Base-by-base conservation (phyloP, 495 filamentous ascomycete genomes). In the Neurospora hispaniola region DNA sequence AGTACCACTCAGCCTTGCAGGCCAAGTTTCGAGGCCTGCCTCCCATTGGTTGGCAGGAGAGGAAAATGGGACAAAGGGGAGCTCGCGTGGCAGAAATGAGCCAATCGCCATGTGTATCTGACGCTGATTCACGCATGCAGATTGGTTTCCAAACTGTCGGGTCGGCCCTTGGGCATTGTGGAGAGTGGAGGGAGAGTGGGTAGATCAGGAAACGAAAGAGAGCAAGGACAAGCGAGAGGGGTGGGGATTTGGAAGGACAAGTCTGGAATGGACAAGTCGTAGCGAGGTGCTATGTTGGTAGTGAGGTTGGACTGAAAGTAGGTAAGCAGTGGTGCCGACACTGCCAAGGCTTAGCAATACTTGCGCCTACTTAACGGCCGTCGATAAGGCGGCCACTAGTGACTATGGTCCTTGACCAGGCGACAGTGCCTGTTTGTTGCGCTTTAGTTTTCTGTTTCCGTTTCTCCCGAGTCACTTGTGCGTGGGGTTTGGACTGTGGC, bases 141-240 rank as follows among this genome's bases (percentile, higher is more conserved):
- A 73, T 73, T 73, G 72, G 72, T 73, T 73, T 41, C 72, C 72
- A 23, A 9, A 46, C 72, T 73, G 72, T 59, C 43, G 72, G 72
- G 68, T 42, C 68, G 31, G 68, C 54, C 68, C 23, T 43, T 54
- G 42, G 35, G 48, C 41, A 62, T 31, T 27, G 54, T 16, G 23
- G 12, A 62, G 54, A 35, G 23, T 62, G 48, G 54, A 62, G 54
- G 23, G 54, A 62, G 54, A 62, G 23, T 31, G 54, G 14, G 5
- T 16, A 62, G 14, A 31, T 16, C 12, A 31, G 8, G 54, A 12
- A 62, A 62, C 54, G 54, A 35, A 27, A 59, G 48, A 59, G 48
- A 8, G 54, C 54, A 66, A 66, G 54, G 54, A 38, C 54, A 66
- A 66, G 54, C 54, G 54, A 66, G 54, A 38, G 27, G 54, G 27